phyloP scores from a whole-genome alignment of 768 basidiomycete genomes.

The Phaeotremella skinneri region DNA sequence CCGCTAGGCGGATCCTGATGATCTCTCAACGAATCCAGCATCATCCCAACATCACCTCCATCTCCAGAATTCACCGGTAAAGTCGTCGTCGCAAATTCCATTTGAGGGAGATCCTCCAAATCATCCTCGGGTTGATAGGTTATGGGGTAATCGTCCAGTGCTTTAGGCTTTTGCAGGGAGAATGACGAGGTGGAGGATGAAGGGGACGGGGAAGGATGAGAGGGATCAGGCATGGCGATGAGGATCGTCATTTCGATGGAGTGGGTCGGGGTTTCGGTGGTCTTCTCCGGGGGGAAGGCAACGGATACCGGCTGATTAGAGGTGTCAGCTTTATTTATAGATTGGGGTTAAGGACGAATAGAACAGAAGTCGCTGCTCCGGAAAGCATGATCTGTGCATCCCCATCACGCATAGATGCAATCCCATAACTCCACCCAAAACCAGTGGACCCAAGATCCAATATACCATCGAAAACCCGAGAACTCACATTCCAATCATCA shows the following conservation, averaged over 20 bases:
- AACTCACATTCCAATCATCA: slow-evolving; percentile 16
- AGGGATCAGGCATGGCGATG: slow-evolving; percentile 20
- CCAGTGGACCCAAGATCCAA: too few relatives aligned
- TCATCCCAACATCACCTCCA: not conserved
- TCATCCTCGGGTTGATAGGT: not conserved
- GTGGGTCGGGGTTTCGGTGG: not conserved
- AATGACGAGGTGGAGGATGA: slow-evolving; percentile 7
- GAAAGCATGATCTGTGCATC: not conserved
- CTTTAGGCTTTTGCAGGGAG: not conserved
- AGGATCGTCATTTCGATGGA: slow-evolving; percentile 12
- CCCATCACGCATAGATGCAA: not conserved
- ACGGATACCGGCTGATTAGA: not conserved
- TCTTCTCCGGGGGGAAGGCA: not conserved
- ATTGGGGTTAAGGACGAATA: slow-evolving; percentile 4
- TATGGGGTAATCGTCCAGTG: slow-evolving; percentile 3
- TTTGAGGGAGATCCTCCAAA: not conserved
- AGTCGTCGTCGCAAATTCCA: slow-evolving; percentile 2
- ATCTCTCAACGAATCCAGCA: not conserved
- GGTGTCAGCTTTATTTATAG: not conserved
- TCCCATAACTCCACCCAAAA: too few relatives aligned
- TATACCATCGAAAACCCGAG: too few relatives aligned
- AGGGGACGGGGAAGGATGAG: not conserved
- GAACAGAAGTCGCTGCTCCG: too few relatives aligned
- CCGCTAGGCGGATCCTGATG: not conserved
- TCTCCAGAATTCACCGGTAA: not conserved